Base-by-base conservation (phyloP, 2,329 filamentous ascomycete species). In the Penicillium paneum region DNA sequence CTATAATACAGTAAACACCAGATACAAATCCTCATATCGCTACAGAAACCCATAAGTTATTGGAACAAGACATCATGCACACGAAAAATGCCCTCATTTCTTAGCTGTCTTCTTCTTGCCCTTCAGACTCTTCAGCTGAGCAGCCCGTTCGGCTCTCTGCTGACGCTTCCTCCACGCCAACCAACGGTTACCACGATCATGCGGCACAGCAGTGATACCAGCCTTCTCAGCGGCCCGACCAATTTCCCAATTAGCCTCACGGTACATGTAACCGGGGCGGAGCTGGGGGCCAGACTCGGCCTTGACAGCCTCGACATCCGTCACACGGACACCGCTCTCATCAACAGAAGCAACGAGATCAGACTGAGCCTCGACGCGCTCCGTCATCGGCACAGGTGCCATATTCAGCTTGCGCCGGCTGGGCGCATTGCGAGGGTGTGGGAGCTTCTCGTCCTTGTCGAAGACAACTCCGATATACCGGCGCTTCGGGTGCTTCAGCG, bases 391-490 rank as follows among this genome's bases (percentile, higher is more conserved):
- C 48, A 81, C 78, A 29, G 80, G 83, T 5, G 86, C 78, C 82
- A 95, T 88, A 64, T 88, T 89, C 56, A 99, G 80, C 49, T 85
- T 83, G 62, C 94, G 83, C 66, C 86, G 83, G 52, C 90, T 84
- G 58, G 88, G 84, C 4, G 88, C 87, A 70, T 93, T 88, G 26
- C 75, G 76, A 0, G 90, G 87, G 68, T 89, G 85, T 0, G 94
- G 94, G 1, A 99, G 83, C 31, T 80, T 84, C 66, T 95, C 90
- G 15, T 86, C 79, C 69, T 91, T 90, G 71, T 92, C 83, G 73
- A 96, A 92, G 32, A 89, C 89, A 19, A 99, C 88, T 58, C 94
- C 94, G 67, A 99, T 99, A 79, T 92, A 99, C 73, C 96, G 90
- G 57, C 92, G 84, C 63, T 91, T 89, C 0, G 92, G 89, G 74